Evolutionary conservation across 2,329 filamentous ascomycete genomes (phyloP).

Genomic region (Teratosphaeria destructans): DNA sequence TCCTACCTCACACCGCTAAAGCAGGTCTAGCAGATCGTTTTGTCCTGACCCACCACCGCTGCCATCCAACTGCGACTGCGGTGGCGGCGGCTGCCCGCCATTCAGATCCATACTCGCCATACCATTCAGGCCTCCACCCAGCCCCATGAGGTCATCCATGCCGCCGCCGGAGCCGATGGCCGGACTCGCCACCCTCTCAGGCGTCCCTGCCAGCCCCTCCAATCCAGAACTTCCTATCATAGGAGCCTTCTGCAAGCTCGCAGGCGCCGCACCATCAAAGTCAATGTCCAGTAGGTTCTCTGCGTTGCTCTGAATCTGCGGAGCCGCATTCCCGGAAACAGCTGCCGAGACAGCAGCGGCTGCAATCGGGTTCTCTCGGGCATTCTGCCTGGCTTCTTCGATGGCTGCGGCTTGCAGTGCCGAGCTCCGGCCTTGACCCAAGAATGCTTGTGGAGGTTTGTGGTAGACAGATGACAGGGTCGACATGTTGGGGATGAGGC

Average conservation of each 20-base stretch:
- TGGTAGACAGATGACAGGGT: slow-evolving; percentile 96
- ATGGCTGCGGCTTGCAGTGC: slow-evolving; percentile 93
- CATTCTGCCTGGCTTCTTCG: slow-evolving; percentile 87
- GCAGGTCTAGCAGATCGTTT: slow-evolving; percentile 46
- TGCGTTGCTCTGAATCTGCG: slow-evolving; percentile 59
- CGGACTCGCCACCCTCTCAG: slow-evolving; percentile 59
- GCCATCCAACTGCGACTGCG: slow-evolving; percentile 49
- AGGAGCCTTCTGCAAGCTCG: slow-evolving; percentile 63
- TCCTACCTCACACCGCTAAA: slow-evolving; percentile 24
- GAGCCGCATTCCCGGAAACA: slow-evolving; percentile 34
- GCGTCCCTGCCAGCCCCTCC: slow-evolving; percentile 51
- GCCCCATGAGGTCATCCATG: slow-evolving; percentile 71
- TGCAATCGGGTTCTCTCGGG: slow-evolving; percentile 86
- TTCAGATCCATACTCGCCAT: slow-evolving; percentile 74
- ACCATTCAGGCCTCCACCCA: slow-evolving; percentile 61
- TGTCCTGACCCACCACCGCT: slow-evolving; percentile 40
- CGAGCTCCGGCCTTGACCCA: slow-evolving; percentile 87
- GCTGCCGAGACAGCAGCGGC: slow-evolving; percentile 65
- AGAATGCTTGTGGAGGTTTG: slow-evolving; percentile 95
- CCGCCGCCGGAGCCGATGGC: slow-evolving; percentile 40
- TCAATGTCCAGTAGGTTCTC: slow-evolving; percentile 95
- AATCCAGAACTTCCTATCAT: slow-evolving; percentile 39
- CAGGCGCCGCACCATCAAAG: slow-evolving; percentile 85
- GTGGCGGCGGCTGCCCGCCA: slow-evolving; percentile 53
- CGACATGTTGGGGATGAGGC: slow-evolving; percentile 82